Percentiles rank a stretch among this genome's conserved stretches.
Conservation (phyloP, 345 rosid species). For the Melaleuca quinquenervia region DNA sequence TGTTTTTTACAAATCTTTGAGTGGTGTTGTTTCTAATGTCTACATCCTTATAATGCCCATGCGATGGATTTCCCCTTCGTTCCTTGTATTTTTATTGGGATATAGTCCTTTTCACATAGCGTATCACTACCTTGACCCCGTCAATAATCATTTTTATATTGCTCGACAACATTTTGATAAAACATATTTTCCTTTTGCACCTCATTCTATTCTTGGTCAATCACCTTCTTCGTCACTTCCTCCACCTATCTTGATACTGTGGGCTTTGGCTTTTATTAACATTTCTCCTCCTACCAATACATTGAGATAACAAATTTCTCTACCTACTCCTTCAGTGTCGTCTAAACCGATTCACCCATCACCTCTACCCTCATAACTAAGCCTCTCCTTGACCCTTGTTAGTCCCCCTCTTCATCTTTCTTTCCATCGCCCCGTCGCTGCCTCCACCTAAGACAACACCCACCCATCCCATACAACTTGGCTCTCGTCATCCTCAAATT, state of each 20-base stretch:
- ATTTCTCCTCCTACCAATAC: not conserved
- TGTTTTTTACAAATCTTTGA: too few relatives aligned
- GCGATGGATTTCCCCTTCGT: not conserved
- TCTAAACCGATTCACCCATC: not conserved
- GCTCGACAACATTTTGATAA: not conserved
- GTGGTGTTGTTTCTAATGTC: not conserved
- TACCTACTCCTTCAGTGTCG: not conserved
- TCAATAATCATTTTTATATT: not conserved
- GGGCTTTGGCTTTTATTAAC: not conserved
- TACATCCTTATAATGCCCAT: not conserved
- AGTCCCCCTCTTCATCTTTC: not conserved
- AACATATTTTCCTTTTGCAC: not conserved
- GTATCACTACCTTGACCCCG: not conserved
- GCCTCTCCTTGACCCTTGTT: not conserved
- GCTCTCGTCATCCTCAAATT: too few relatives aligned
- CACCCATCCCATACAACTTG: not conserved
- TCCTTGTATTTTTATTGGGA: not conserved
- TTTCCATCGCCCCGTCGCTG: fast-evolving
- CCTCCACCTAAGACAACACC: not conserved
- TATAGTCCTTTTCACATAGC: not conserved
- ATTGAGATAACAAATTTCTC: not conserved
- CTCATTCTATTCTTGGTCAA: too few relatives aligned
- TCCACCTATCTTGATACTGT: too few relatives aligned
- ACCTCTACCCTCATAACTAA: not conserved
- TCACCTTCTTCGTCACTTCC: not conserved